A percentile compares a stretch with the other conserved stretches of the same genome.
Evolutionary conservation across 176 grass and related monocot species (phyloP).

Genomic region (Aegilops speltoides): DNA sequence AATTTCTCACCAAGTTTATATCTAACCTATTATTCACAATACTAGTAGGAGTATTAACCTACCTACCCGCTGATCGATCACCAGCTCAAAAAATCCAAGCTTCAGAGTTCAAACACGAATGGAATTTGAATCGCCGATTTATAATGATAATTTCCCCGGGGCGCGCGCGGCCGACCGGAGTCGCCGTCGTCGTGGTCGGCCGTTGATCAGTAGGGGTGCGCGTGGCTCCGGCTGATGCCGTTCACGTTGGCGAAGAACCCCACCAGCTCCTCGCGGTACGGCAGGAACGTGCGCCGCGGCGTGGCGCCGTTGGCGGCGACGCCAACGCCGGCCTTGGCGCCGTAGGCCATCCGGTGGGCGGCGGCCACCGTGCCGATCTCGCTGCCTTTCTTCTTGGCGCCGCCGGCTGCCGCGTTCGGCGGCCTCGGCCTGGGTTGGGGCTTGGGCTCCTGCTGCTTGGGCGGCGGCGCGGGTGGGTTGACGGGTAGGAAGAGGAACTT

Average conservation of each 20-base stretch:
- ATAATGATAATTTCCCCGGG: neutral
- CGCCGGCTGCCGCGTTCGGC: neutral
- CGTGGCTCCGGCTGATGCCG: slow-evolving; percentile 51
- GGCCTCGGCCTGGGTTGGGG: neutral
- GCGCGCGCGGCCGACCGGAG: neutral
- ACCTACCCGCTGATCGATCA: neutral
- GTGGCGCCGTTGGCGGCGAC: neutral
- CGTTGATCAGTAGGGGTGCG: slow-evolving; percentile 27
- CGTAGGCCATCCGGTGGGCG: slow-evolving; percentile 46
- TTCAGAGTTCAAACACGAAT: neutral
- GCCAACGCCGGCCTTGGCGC: neutral
- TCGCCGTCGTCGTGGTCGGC: neutral
- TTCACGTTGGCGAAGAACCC: slow-evolving; percentile 68
- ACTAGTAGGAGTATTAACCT: neutral
- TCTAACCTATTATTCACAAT: neutral
- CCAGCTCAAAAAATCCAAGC: neutral
- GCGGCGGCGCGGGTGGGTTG: neutral
- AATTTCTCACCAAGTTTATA: neutral
- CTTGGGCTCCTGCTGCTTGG: neutral
- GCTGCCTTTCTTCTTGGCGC: neutral
- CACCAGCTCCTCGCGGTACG: slow-evolving; percentile 59
- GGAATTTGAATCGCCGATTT: neutral
- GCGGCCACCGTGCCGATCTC: slow-evolving; percentile 32
- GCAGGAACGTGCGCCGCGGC: slow-evolving; percentile 70
- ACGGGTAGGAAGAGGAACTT: slow-evolving; percentile 77